Evolutionary conservation across 2,329 filamentous ascomycete genomes (phyloP), one percentile per base, ranked within the genome.

Genomic region (Dactylellina sp.): DNA sequence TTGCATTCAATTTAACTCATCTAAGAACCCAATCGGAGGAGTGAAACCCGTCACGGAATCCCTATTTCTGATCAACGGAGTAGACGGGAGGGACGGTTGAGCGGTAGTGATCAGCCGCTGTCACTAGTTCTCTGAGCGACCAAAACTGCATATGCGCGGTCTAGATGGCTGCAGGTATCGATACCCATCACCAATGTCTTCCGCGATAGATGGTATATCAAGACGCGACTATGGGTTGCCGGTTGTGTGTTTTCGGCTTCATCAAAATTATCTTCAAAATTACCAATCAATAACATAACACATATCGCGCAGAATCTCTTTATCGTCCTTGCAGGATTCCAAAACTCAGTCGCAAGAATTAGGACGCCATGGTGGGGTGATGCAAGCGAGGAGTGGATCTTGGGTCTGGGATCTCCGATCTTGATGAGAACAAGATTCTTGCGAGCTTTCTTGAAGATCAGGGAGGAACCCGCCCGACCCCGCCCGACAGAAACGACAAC

Each of bases 21-120:
- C 40, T 37, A 35, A 40, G n/a, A 18, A 20, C 28, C 62, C 62
- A 65, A 65, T 65, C 50, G 18, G 50, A 42, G 47, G 16, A 47
- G 47, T 40, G 24, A 49, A 64, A 49, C 20, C 24, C 11, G 24
- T 25, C 28, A 39, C 12, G 39, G 40, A 39, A 4, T 7, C 46
- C 14, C n/a, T 28, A 11, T 11, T 18, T 37, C 32, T 12, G 49
- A 64, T 56, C 39, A 47, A 46, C 49, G n/a, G 3, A 55, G 49
- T 32, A 25, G n/a, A 18, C 39, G 49, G 61, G 61, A 56, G 49
- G 39, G 39, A 56, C 49, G 32, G 28, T 46, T 28, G 16, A 47
- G 14, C 11, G 28, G 42, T 18, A 39, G 11, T 64, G 61, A 64
- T 64, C 61, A 37, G 61, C 47, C 37, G 24, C 53, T 32, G 16